A percentile compares a stretch with the other conserved stretches of the same genome.
phyloP scores from a whole-genome alignment of 2,329 filamentous ascomycete species.

The Pseudopyricularia javanii region DNA sequence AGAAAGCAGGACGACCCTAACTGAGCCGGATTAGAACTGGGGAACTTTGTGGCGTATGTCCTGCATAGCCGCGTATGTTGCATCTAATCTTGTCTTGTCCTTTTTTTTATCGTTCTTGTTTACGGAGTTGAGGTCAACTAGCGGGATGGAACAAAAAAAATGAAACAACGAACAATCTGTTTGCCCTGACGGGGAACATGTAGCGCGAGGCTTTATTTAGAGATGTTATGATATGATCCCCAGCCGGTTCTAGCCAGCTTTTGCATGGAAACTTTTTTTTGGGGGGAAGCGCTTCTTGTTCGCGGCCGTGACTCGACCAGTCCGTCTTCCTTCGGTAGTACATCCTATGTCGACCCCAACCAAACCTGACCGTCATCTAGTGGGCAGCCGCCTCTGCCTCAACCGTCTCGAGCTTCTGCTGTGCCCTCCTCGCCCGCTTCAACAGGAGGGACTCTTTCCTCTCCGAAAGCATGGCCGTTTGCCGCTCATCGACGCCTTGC shows the following conservation, averaged over 20 bases:
- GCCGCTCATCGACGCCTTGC: slow-evolving; percentile 74
- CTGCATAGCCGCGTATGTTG: background rate
- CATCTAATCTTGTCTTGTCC: background rate
- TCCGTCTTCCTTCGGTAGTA: background rate
- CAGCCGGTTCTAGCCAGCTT: background rate
- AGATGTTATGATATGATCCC: background rate
- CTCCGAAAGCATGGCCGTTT: slow-evolving; percentile 64
- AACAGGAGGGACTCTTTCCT: slow-evolving; percentile 73
- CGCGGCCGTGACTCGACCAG: background rate
- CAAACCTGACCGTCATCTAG: background rate
- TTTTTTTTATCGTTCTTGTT: background rate
- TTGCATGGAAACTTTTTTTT: background rate
- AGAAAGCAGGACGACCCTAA: slow-evolving; percentile 44
- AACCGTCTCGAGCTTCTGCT: slow-evolving; percentile 39
- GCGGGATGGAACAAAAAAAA: background rate
- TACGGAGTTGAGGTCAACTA: background rate
- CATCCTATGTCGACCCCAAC: background rate
- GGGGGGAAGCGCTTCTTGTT: background rate
- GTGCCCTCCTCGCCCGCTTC: slow-evolving; percentile 72
- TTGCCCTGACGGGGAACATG: background rate
- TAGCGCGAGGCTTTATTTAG: background rate
- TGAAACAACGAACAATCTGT: background rate
- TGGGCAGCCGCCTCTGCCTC: slow-evolving; percentile 2
- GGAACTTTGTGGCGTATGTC: background rate
- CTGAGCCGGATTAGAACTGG: slow-evolving; percentile 8